phyloP scores from a whole-genome alignment of 2,329 filamentous ascomycete species.

The Ophiosphaerella herpotricha region DNA sequence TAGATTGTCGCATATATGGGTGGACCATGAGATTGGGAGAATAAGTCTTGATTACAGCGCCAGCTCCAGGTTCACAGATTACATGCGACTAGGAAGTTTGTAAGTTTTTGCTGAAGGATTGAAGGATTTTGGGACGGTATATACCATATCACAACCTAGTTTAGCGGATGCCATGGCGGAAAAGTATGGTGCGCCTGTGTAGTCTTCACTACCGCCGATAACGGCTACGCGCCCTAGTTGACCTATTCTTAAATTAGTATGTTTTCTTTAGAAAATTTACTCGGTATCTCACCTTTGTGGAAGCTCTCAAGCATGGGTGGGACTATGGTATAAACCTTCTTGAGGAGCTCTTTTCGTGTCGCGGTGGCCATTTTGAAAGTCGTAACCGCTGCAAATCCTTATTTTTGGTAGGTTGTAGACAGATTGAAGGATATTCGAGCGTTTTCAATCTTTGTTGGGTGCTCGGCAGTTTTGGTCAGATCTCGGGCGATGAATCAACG shows the following conservation, averaged over 20 bases:
- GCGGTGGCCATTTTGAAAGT: conserved; percentile 53
- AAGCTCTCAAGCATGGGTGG: conserved; percentile 95
- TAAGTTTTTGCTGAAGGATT: conserved; percentile 17
- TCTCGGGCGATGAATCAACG: conserved; percentile 12
- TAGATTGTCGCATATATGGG: conserved; percentile 84
- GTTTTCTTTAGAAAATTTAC: neutral
- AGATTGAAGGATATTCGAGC: neutral
- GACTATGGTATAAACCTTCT: conserved; percentile 84
- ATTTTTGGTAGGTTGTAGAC: neutral
- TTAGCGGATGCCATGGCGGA: conserved; percentile 95
- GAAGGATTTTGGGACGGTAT: neutral
- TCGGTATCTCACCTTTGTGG: conserved; percentile 76
- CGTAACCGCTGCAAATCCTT: conserved; percentile 1
- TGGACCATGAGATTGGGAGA: conserved; percentile 99
- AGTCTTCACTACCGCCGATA: conserved; percentile 93
- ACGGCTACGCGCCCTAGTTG: conserved; percentile 91
- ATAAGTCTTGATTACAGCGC: conserved; percentile 89
- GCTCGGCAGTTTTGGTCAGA: conserved; percentile 16
- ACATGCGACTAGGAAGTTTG: conserved; percentile 71
- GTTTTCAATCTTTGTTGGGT: neutral
- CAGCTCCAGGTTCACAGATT: conserved; percentile 90
- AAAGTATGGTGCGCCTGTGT: conserved; percentile 97
- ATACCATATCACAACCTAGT: conserved; percentile 87
- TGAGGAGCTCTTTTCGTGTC: conserved; percentile 74
- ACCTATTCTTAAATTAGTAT: conserved; percentile 58